Evolutionary conservation across 495 filamentous ascomycete genomes (phyloP), one percentile per base, ranked within the genome.

Genomic region (Emericellopsis terricola): DNA sequence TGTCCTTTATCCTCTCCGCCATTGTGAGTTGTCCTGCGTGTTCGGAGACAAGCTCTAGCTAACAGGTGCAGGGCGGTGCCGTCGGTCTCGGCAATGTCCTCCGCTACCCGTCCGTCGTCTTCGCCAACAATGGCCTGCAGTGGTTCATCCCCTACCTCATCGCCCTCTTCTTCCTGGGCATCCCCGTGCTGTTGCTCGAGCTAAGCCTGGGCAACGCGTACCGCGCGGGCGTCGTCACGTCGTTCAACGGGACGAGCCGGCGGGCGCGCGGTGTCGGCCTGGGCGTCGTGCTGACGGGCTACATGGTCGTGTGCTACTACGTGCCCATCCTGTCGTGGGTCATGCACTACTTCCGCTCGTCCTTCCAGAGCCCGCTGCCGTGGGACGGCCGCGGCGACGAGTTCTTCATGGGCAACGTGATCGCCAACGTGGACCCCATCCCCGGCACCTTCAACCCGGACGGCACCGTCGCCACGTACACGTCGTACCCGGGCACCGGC

Each of bases 141-240:
- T 41, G 52, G 52, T 52, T 56, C 35, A 51, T 54, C 21, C 50
- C 51, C 1, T 56, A 54, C 29, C 40, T 52, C 7, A 17, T 49
- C 4, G 46, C 46, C 2, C 30, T 52, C 9, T 54, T 67, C 33
- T 33, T 51, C 28, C 48, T 62, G 37, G 62, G 59, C 19, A 53
- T 65, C 26, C 57, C 58, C 8, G 59, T 58, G 20, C 52, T 67
- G 28, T 50, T 62, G 31, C 59, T 52, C 36, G 56, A 60, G 29
- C 50, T 60, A 28, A 34, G 49, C 3, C 50, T 57, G 36, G 57
- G 56, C 10, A 49, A 57, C 36, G 56, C 55, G 1, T 59, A 60
- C 37, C 55, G 55, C 11, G 55, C 53, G 13, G 56, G 55, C 13
- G 44, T 44, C 4, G 47, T 54, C 32, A 52, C 54, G 20, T 48